phyloP scores from a whole-genome alignment of 1,284 basidiomycete species.

The Volvariella surrecta region DNA sequence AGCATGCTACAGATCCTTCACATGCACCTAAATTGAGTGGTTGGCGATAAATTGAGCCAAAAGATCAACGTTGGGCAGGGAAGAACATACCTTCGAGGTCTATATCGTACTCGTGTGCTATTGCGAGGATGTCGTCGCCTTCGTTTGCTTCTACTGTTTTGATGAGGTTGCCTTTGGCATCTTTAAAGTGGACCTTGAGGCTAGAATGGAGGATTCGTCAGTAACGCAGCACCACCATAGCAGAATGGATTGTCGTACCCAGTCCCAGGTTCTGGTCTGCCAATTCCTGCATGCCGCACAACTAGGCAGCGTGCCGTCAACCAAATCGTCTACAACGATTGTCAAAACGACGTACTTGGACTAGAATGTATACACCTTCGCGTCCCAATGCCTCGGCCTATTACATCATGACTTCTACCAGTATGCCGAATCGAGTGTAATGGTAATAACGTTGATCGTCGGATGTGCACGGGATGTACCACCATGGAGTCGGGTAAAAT shows the following conservation, averaged over 20 bases:
- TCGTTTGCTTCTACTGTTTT: constrained; percentile 91
- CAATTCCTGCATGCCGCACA: constrained; percentile 2
- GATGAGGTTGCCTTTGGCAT: constrained; percentile 76
- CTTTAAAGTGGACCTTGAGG: constrained; percentile 85
- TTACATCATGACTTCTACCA: no score
- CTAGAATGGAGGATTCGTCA: constrained; percentile 29
- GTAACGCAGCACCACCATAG: constrained; percentile 3
- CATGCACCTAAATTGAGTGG: constrained; percentile 68
- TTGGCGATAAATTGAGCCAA: constrained; percentile 4
- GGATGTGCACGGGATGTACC: no score
- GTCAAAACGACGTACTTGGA: constrained; percentile 2
- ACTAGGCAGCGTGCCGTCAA: background rate
- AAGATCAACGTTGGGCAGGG: background rate
- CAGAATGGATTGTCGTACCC: constrained; percentile 8
- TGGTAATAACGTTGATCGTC: no score
- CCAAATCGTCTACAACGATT: background rate
- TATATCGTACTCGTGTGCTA: constrained; percentile 95
- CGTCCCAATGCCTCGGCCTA: no score
- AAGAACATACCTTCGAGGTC: constrained; percentile 82
- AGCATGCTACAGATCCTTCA: constrained; percentile 95
- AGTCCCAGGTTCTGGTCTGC: constrained; percentile 7
- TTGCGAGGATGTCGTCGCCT: constrained; percentile 85
- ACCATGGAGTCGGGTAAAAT: no score
- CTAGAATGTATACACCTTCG: background rate
- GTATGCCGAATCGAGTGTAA: no score